Conservation (phyloP, 2,329 filamentous ascomycete genomes). For the Alternaria sp. region DNA sequence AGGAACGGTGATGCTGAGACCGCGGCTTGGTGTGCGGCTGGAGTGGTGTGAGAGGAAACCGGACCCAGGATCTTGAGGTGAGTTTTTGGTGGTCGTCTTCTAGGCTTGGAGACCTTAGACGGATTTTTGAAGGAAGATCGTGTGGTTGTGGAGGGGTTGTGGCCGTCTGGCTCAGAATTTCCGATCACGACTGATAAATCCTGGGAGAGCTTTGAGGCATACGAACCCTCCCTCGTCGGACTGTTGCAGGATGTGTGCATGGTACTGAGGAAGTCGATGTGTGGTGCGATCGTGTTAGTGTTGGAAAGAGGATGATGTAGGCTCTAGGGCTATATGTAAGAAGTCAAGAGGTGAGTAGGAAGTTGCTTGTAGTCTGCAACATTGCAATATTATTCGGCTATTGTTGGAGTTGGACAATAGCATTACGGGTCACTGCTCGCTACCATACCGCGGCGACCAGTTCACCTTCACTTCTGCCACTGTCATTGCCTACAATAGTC, state of each 20-base stretch:
- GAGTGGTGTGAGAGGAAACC: not conserved
- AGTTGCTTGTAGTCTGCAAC: not conserved
- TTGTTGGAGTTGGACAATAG: not conserved
- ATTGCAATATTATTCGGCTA: not conserved
- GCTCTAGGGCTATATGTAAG: too few species aligned
- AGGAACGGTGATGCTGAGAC: slow-evolving; percentile 11
- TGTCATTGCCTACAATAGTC: not conserved
- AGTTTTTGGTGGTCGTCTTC: slow-evolving; percentile 1
- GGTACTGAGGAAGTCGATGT: not conserved
- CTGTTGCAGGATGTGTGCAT: not conserved
- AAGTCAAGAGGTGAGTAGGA: not conserved
- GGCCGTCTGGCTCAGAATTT: not conserved
- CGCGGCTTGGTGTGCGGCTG: not conserved
- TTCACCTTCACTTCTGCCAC: not conserved
- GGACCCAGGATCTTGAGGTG: slow-evolving; percentile 1
- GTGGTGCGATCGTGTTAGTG: not conserved
- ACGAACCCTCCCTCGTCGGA: not conserved
- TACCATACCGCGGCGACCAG: not conserved
- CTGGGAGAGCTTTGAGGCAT: not conserved
- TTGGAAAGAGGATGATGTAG: not conserved
- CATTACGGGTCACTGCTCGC: not conserved
- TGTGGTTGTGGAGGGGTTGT: too few species aligned
- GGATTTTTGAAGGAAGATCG: not conserved
- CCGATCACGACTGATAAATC: not conserved
- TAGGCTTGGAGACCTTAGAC: not conserved